Evolutionary conservation across 345 rosid species (phyloP).

Genomic region (Psidium friedrichsthalianum): DNA sequence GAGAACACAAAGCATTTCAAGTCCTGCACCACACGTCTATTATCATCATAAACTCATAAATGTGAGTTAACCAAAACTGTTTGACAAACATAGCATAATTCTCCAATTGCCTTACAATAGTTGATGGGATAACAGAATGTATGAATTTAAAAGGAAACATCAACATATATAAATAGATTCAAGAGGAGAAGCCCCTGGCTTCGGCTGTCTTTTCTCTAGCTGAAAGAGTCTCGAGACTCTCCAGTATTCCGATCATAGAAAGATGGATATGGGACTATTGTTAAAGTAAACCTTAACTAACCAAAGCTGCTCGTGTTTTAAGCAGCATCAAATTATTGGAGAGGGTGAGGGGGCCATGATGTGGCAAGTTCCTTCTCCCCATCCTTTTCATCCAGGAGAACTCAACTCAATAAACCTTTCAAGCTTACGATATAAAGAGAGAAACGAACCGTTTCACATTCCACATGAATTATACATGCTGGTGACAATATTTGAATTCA

Average conservation of each 20-base stretch:
- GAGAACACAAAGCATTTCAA: slow-evolving; percentile 98
- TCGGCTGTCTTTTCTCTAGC: neutral
- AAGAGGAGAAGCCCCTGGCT: neutral
- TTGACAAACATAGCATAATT: neutral
- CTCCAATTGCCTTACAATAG: neutral
- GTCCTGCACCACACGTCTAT: slow-evolving; percentile 53
- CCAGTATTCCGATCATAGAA: neutral
- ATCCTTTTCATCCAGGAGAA: neutral
- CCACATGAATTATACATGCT: neutral
- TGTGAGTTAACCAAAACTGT: neutral
- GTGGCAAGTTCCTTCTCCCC: neutral
- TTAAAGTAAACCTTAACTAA: neutral
- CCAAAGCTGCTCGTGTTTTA: neutral
- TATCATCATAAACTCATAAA: neutral
- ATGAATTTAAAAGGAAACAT: neutral
- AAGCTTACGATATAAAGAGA: too few relatives aligned
- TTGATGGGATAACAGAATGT: neutral
- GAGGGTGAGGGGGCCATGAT: neutral
- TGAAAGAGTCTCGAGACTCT: neutral
- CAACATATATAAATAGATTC: neutral
- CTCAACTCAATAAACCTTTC: neutral
- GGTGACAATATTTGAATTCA: neutral
- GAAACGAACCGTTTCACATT: neutral
- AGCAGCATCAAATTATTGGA: neutral
- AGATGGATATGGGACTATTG: neutral